Base-by-base conservation (phyloP, 371 early-diverging fungal species). In the Mortierella sp. region DNA sequence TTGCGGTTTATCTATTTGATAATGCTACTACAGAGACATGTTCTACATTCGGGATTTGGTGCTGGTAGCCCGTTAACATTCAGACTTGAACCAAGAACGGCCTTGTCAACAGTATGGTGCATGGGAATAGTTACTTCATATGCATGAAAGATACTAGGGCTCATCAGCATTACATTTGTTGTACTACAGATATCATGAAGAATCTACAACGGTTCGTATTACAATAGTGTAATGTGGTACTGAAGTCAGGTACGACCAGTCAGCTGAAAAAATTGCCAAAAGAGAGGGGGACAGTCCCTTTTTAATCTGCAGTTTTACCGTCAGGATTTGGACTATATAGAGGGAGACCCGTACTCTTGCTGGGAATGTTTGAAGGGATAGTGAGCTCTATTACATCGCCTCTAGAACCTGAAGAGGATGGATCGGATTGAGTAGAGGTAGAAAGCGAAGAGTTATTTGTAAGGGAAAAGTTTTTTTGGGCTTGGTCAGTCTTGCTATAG, bases 401-500 rank as follows among this genome's bases (percentile, higher is more conserved):
- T 26, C 40, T 43, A n/a, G 57, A 57, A 34, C 34, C 22, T n/a
- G 57, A 19, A 9, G 32, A 19, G 17, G 35, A 19, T 10, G 28
- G 35, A 31, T 22, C 31, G 17, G 32, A 10, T 57, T 34, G 15
- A 26, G 35, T 15, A 34, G 60, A 26, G 15, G 15, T 42, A n/a
- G 79, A 56, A 10, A 78, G 63, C 1, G 72, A 28, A 9, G 79
- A 65, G 15, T 42, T 62, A n/a, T 61, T 78, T 35, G 71, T 63
- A 64, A 82, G 61, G 56, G 83, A 12, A 66, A 75, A 45, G 26
- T 75, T 76, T 13, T 31, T 51, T 47, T 80, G 72, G 49, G 88
- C 85, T 43, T 84, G 85, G 15, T 83, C 70, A 55, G 86, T 90
- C 70, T 93, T 96, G 71, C 94, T 94, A 65, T 93, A 89, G n/a